Conservation (phyloP, 2,329 filamentous ascomycete genomes). For the Sclerotinia subarctica region DNA sequence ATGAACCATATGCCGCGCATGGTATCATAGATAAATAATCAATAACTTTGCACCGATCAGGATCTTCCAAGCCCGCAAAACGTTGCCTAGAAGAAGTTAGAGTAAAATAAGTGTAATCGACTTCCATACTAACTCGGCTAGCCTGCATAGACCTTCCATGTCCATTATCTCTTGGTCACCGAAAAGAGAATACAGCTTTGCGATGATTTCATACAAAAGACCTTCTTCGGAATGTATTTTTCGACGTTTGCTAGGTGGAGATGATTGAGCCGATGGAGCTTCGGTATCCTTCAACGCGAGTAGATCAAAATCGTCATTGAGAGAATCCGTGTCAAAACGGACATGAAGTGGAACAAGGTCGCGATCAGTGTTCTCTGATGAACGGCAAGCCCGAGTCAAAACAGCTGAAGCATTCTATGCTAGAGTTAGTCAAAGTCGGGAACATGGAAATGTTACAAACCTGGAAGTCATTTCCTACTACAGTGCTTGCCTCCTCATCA, state of each 20-base stretch:
- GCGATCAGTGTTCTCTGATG: constrained; percentile 1
- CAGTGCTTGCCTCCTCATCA: constrained; percentile 14
- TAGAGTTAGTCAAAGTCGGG: constrained; percentile 20
- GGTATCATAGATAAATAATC: constrained; percentile 54
- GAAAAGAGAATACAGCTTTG: constrained; percentile 39
- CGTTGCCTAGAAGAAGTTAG: constrained; percentile 32
- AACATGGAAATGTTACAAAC: constrained; percentile 23
- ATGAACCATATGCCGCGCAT: constrained; percentile 52
- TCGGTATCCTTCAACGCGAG: constrained; percentile 24
- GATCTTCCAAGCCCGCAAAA: constrained; percentile 49
- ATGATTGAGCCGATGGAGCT: constrained; percentile 2
- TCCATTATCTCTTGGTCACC: constrained; percentile 38
- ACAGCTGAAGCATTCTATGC: constrained; percentile 27
- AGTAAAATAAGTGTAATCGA: neutral
- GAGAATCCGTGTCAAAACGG: constrained; percentile 29
- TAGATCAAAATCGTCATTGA: constrained; percentile 31
- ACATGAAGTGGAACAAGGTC: constrained; percentile 4
- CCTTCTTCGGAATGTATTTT: constrained; percentile 36
- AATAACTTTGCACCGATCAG: constrained; percentile 51
- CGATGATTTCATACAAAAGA: constrained; percentile 38
- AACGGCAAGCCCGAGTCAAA: constrained; percentile 29
- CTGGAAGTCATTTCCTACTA: constrained; percentile 33
- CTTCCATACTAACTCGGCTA: constrained; percentile 47
- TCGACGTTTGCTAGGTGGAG: constrained; percentile 34
- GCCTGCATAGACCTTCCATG: constrained; percentile 43